Evolutionary conservation across 1,284 basidiomycete genomes (phyloP).

Genomic region (Lignosus rhinocerotis): DNA sequence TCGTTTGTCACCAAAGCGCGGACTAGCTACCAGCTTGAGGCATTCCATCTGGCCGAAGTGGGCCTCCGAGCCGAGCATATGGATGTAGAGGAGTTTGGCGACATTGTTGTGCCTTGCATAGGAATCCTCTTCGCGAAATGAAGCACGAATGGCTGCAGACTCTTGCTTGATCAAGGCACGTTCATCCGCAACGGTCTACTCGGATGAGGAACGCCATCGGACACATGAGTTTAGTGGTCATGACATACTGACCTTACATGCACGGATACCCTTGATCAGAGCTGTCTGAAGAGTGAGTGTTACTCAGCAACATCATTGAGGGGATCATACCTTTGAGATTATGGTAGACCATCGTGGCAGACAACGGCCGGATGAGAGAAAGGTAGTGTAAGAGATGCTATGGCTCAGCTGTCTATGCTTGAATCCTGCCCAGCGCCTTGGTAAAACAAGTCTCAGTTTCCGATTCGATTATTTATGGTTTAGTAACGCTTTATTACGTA

Average conservation of each 20-base stretch:
- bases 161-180: conserved; percentile 97
- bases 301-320: not conserved
- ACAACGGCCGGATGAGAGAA: conserved; percentile 6
- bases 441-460: not conserved
- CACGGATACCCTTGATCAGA: conserved; percentile 91
- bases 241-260: conserved; percentile 73
- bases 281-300: conserved; percentile 47
- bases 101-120: conserved; percentile 95
- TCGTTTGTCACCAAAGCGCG: conserved; percentile 95
- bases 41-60: conserved; percentile 99
- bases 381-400: not conserved
- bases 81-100: conserved; percentile 98
- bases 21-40: conserved; percentile 97
- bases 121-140: conserved; percentile 96
- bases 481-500: not conserved
- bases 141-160: conserved; percentile 95
- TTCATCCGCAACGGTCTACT: conserved; percentile 96
- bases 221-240: conserved; percentile 10
- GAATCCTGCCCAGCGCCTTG: no score
- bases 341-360: conserved; percentile 71
- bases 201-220: conserved; percentile 30
- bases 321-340: conserved; percentile 81
- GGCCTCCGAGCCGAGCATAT: conserved; percentile 99
- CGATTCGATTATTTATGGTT: not conserved
- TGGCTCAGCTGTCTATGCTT: not conserved